phyloP scores from a whole-genome alignment of 192 early-diverging fungal genomes.

The Phlyctochytrium arcticum region DNA sequence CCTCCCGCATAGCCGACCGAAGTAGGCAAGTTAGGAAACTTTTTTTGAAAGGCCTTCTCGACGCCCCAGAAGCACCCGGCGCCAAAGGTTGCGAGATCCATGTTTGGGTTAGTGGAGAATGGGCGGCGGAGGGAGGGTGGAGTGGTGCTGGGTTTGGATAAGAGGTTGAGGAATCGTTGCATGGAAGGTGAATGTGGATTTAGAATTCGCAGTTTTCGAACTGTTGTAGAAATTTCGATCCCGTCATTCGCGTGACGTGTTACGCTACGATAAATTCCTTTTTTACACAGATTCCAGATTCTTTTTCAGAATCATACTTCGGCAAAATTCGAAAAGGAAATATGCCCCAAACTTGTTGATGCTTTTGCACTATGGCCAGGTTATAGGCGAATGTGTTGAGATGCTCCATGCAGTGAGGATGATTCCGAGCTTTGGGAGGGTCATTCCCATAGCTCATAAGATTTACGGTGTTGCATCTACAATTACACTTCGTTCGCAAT shows the following conservation, averaged over 20 bases:
- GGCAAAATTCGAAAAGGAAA: conserved; percentile 89
- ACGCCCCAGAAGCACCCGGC: conserved; percentile 92
- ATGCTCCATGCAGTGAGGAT: conserved; percentile 98
- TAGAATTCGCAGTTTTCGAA: too few relatives aligned
- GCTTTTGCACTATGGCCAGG: conserved; percentile 88
- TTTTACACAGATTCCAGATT: too few relatives aligned
- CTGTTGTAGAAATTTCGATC: too few relatives aligned
- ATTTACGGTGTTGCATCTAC: conserved; percentile 89
- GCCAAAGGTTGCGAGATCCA: conserved; percentile 72
- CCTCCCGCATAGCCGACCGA: conserved; percentile 72
- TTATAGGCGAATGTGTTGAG: conserved; percentile 78
- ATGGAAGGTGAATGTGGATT: too few relatives aligned
- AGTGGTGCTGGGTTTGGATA: too few relatives aligned
- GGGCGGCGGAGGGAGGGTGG: too few relatives aligned
- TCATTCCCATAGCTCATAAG: conserved; percentile 89
- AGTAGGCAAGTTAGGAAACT: conserved; percentile 44
- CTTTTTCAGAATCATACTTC: too few relatives aligned
- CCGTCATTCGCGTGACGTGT: too few relatives aligned
- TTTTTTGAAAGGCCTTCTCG: conserved; percentile 33
- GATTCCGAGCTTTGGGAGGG: conserved; percentile 82
- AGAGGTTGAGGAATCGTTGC: too few relatives aligned
- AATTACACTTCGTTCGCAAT: conserved; percentile 78
- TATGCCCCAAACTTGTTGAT: conserved; percentile 84
- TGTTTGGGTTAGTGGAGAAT: too few relatives aligned
- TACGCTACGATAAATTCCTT: too few relatives aligned